phyloP scores from a whole-genome alignment of 805 yeast genomes.

The Cyberlindnera euphorbiae region DNA sequence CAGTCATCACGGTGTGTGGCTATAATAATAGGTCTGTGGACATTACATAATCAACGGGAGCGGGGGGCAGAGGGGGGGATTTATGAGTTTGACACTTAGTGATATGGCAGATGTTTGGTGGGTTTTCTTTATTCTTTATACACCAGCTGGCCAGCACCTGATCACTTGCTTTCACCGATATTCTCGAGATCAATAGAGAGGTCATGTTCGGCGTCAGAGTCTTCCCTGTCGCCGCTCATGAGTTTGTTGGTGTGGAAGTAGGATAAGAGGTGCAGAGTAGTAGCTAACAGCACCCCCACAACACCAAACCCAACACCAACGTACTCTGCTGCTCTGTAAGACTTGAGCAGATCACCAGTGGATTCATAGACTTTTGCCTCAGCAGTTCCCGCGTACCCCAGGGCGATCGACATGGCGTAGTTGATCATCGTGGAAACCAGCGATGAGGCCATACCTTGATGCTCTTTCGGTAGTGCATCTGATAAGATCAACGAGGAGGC shows the following conservation, averaged over 20 bases:
- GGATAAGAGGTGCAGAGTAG: conserved; percentile 5
- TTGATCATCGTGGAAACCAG: conserved; percentile 69
- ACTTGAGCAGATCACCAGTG: conserved; percentile 29
- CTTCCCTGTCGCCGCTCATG: background rate
- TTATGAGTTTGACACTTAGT: no score
- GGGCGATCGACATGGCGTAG: conserved; percentile 61
- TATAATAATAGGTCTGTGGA: no score
- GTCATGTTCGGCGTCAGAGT: background rate
- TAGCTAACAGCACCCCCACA: conserved; percentile 30
- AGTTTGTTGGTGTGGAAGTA: background rate
- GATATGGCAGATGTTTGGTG: no score
- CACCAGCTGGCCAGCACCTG: no score
- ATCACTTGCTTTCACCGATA: no score
- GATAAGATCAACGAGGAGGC: conserved; percentile 62
- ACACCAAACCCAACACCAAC: conserved; percentile 59
- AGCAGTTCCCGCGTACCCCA: conserved; percentile 66
- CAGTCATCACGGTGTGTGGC: no score
- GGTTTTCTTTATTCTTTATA: no score
- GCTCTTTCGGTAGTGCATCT: conserved; percentile 51
- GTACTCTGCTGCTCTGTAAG: conserved; percentile 56
- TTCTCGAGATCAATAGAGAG: background rate
- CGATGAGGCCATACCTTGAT: conserved; percentile 78
- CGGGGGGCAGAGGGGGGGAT: no score
- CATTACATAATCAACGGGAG: no score
- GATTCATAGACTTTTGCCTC: conserved; percentile 38